phyloP scores from a whole-genome alignment of 352 stramenopile species.

The Globisporangium ultimum region DNA sequence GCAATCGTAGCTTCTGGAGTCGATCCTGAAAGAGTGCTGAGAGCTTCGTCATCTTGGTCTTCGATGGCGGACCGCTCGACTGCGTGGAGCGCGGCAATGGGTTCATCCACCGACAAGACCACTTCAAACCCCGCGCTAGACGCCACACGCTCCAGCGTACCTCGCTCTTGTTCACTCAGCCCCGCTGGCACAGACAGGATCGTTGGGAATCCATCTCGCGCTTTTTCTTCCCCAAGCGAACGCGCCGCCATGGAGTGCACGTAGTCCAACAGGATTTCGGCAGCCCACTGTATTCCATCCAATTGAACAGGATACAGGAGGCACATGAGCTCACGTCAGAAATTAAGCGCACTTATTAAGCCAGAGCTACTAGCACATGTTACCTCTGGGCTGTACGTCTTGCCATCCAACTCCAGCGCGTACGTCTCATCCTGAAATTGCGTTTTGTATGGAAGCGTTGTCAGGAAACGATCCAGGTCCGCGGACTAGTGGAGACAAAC shows the following conservation, averaged over 20 bases:
- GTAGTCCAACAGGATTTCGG: conserved; percentile 58
- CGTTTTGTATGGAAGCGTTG: conserved; percentile 42
- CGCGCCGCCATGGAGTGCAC: conserved; percentile 37
- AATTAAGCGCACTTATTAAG: neutral
- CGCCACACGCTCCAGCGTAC: conserved; percentile 42
- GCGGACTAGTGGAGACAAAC: too few species aligned
- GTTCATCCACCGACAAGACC: conserved; percentile 51
- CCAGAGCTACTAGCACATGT: neutral
- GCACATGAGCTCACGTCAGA: neutral
- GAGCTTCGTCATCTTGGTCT: conserved; percentile 13
- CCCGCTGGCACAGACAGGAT: conserved; percentile 50
- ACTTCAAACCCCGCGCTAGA: conserved; percentile 55
- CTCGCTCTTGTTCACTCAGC: conserved; percentile 26
- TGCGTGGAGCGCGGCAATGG: conserved; percentile 58
- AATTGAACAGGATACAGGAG: neutral
- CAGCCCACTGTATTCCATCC: conserved; percentile 39
- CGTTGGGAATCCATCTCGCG: conserved; percentile 34
- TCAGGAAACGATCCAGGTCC: conserved; percentile 22
- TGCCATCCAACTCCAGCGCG: conserved; percentile 44
- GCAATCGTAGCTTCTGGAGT: conserved; percentile 27
- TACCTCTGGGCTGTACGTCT: conserved; percentile 59
- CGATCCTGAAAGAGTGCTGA: neutral
- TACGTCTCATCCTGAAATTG: conserved; percentile 16
- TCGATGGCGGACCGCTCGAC: conserved; percentile 33
- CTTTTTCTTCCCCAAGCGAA: conserved; percentile 38